Evolutionary conservation across 257 asterid species (phyloP), one percentile per base, ranked within the genome.

Genomic region (Parsonsia alboflavescens): DNA sequence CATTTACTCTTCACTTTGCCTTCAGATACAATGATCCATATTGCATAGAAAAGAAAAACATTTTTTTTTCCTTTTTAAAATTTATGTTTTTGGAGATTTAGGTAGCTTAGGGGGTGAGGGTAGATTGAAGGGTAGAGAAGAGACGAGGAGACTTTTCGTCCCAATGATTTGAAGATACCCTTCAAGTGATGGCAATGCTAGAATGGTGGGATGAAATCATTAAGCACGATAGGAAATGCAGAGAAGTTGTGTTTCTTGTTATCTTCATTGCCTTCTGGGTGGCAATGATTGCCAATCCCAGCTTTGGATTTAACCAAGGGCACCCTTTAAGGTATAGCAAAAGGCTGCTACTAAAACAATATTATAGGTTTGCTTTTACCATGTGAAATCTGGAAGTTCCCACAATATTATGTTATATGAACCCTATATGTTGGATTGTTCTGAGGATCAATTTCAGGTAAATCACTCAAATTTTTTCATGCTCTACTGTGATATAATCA

Each of bases 231-330:
- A 89, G 98, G 61, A 95, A 91, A 86, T 95, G 99, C 87, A 91
- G 97, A 84, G 99, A 95, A 85, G 83, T 89, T 79, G 92, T 81
- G 74, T 88, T 89, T 85, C 90, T 95, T 72, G 86, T 86, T 46
- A 78, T 95, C 74, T 95, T 95, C 85, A 86, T 90, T 84, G 94
- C 96, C 44, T 95, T 93, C 77, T 95, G 99, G 99, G 87, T 95
- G 7, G 96, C 96, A 49, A 93, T 95, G 99, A 89, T 95, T 87
- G 99, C 93, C 1, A 95, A 95, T 83, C 93, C 98, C 44, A 93
- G 99, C 96, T 93, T 95, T 79, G 99, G 91, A 79, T 95, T 91
- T 81, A 91, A 95, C 89, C 94, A 87, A 68, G 99, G 99, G 28
- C 86, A 93, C 88, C 98, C 98, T 76, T 84, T 88, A 83, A 95